Percentiles rank a stretch among this genome's conserved stretches.
Evolutionary conservation across 2,329 filamentous ascomycete species (phyloP).

Genomic region (Ceratocystis harringtonii): DNA sequence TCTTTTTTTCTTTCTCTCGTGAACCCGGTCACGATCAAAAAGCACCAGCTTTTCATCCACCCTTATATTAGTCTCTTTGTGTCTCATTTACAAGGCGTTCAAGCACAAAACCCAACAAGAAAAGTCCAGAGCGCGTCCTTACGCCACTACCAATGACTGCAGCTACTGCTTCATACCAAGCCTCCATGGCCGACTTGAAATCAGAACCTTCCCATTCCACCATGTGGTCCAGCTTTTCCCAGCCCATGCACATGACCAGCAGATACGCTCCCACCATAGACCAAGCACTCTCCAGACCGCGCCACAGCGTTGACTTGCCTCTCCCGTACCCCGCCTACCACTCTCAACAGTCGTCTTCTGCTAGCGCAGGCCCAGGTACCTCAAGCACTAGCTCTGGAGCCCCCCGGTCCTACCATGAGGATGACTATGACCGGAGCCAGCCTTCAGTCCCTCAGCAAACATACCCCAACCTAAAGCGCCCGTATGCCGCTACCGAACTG

Average conservation of each 20-base stretch:
- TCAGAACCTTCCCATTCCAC: slow-evolving; percentile 41
- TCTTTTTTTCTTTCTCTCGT: background rate
- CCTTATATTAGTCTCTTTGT: background rate
- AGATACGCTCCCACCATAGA: slow-evolving; percentile 36
- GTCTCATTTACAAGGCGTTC: background rate
- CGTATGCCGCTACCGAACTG: slow-evolving; percentile 35
- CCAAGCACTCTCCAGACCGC: slow-evolving; percentile 31
- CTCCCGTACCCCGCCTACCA: slow-evolving; percentile 35
- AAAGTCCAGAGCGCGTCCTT: background rate
- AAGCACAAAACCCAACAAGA: background rate
- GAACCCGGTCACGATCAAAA: background rate
- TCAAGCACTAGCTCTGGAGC: background rate
- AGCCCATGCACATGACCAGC: slow-evolving; percentile 36
- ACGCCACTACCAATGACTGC: slow-evolving; percentile 12
- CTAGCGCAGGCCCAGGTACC: background rate
- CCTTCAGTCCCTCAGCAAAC: slow-evolving; percentile 30
- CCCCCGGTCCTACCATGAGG: slow-evolving; percentile 19
- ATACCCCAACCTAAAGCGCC: slow-evolving; percentile 41
- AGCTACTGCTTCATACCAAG: slow-evolving; percentile 14
- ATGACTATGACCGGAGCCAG: slow-evolving; percentile 34
- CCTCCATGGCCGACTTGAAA: slow-evolving; percentile 46
- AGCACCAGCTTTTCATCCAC: background rate
- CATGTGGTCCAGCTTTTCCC: slow-evolving; percentile 44
- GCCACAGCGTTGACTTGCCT: slow-evolving; percentile 25
- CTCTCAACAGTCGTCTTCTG: slow-evolving; percentile 10